phyloP scores from a whole-genome alignment of 345 rosid genomes.

The Boechera retrofracta region DNA sequence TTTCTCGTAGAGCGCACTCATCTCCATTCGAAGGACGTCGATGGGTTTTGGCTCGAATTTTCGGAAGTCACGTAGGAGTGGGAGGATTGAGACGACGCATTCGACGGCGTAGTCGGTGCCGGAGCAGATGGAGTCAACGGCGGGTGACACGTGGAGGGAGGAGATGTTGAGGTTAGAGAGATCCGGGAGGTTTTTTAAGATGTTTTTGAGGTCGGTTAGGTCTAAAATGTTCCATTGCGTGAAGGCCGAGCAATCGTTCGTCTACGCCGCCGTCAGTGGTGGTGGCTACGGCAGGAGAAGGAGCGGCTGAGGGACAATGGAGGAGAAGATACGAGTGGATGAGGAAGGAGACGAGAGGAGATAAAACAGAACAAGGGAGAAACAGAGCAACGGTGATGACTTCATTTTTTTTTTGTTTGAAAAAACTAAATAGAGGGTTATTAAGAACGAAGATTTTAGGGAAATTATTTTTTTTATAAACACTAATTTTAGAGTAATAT shows the following conservation, averaged over 20 bases:
- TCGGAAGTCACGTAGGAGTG: constrained; percentile 25
- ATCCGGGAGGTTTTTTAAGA: constrained; percentile 13
- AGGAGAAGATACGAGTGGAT: constrained; percentile 30
- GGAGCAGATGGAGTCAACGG: constrained; percentile 23
- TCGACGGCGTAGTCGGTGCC: constrained; percentile 31
- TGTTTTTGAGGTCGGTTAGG: constrained; percentile 8
- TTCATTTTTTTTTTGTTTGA: neutral
- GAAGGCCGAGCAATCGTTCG: neutral
- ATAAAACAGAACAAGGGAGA: constrained; percentile 25
- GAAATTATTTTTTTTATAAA: neutral
- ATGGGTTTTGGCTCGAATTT: constrained; percentile 34
- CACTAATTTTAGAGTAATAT: constrained; percentile 19
- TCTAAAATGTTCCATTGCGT: constrained; percentile 20
- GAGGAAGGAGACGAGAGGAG: constrained; percentile 24
- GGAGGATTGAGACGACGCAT: constrained; percentile 35
- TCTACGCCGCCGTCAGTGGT: neutral
- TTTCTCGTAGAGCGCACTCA: constrained; percentile 33
- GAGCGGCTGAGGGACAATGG: constrained; percentile 23
- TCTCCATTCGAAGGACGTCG: constrained; percentile 32
- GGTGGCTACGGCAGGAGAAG: constrained; percentile 16
- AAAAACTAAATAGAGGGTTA: neutral
- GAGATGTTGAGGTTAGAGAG: constrained; percentile 32
- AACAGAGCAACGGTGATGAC: constrained; percentile 27
- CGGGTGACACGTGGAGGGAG: constrained; percentile 17
- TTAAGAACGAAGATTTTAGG: constrained; percentile 1